Evolutionary conservation across 2,329 filamentous ascomycete species (phyloP).

Genomic region (Elsinoe perseae): DNA sequence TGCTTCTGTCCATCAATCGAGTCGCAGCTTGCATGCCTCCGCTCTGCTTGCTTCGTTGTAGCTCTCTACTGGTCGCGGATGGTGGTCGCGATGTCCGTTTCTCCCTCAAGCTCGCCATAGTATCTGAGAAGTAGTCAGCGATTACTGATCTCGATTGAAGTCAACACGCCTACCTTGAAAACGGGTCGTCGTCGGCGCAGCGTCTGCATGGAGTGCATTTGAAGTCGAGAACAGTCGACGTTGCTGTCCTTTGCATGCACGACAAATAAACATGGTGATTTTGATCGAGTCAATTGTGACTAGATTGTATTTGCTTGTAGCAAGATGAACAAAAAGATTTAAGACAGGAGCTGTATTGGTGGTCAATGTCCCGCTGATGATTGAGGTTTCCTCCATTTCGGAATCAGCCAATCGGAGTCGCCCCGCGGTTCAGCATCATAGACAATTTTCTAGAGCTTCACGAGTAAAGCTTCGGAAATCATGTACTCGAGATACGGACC

Average conservation of each 20-base stretch:
- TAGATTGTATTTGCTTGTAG: too few species aligned
- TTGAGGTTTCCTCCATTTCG: not conserved
- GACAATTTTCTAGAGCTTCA: conserved; percentile 4
- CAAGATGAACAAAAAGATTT: too few species aligned
- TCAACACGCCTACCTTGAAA: not conserved
- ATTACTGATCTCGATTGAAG: not conserved
- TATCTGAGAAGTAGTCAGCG: not conserved
- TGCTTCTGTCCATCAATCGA: not conserved
- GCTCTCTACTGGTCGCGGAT: not conserved
- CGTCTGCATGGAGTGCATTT: not conserved
- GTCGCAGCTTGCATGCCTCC: not conserved
- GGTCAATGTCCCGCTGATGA: not conserved
- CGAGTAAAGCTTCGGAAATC: not conserved
- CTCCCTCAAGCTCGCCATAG: not conserved
- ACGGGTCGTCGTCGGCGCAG: not conserved
- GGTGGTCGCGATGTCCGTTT: not conserved
- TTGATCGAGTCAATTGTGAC: too few species aligned
- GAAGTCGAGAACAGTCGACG: conserved; percentile 3
- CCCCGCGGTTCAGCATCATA: not conserved
- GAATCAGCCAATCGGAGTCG: conserved; percentile 8
- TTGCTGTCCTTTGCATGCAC: conserved; percentile 19
- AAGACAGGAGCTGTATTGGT: too few species aligned
- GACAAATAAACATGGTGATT: conserved; percentile 10
- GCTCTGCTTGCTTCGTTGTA: not conserved
- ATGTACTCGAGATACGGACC: not conserved